Base-by-base conservation (phyloP, 495 filamentous ascomycete species). In the Viridothelium virens region DNA sequence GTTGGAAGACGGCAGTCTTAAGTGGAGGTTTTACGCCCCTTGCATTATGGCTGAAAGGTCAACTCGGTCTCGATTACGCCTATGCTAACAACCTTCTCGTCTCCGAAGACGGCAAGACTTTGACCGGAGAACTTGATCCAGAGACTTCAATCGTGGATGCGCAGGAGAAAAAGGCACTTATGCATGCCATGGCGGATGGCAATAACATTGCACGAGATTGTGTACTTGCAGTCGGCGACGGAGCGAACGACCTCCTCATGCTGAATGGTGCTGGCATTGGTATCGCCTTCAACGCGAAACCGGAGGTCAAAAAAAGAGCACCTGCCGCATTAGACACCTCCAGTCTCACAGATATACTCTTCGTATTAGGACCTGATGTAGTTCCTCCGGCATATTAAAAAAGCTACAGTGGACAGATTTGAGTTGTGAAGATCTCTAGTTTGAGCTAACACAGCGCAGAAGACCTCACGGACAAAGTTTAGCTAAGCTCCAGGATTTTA, bases 231-330 rank as follows among this genome's bases (percentile, higher is more conserved):
- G 87, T 97, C 1, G 94, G 94, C 12, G 94, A 98, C 72, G 94
- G 94, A 34, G 92, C 94, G 47, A 98, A 98, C 71, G 94, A 98
- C 72, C 79, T 98, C 46, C 81, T 89, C 50, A 98, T 98, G 94
- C 90, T 98, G 78, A 81, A 84, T 37, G 85, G 85, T 61, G 93
- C 94, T 18, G 94, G 93, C 4, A 76, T 97, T 65, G 94, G 94
- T 4, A 86, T 97, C 47, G 94, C 94, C 14, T 96, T 91, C 84
- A 90, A 92, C 75, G 94, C 94, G 34, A 98, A 98, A 80, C 88
- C 88, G 63, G 85, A 84, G 69, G 94, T 98, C 65, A 94, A 98
- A 79, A 83, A 88, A 73, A 87, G 90, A 59, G 93, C 94, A 1
- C 86, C 86, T 5, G 87, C 89, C 37, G 82, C 91, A 63, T 75